These are phyloP conservation scores for Nicotiana undulata DNA, from an alignment of 257 asterid species.

Conservation along the genomic window DNA sequence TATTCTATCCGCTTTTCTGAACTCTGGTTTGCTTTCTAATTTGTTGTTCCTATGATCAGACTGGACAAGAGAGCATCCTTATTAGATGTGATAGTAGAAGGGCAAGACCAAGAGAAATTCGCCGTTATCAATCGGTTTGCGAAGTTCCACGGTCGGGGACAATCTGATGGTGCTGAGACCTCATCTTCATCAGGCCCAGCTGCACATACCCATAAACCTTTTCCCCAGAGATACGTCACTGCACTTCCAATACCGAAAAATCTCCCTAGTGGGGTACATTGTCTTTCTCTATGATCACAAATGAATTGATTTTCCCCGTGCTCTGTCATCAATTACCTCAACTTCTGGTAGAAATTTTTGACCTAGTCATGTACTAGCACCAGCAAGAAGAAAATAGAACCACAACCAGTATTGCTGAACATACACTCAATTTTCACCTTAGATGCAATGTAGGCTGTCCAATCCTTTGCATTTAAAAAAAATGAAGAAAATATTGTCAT, in stretches of 20 bases:
- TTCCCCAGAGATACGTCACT: conserved; percentile 65
- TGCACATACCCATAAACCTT: conserved; percentile 29
- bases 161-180: conserved; percentile 41
- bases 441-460: conserved; percentile 34
- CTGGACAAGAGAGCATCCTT: conserved; percentile 69
- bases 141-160: conserved; percentile 76
- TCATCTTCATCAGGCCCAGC: conserved; percentile 38
- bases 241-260: conserved; percentile 66
- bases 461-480: conserved; percentile 8
- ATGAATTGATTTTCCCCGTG: conserved; percentile 22
- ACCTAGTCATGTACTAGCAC: conserved; percentile 30
- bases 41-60: conserved; percentile 34
- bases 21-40: background rate
- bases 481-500: conserved; percentile 8
- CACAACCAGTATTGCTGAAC: conserved; percentile 27
- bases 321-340: conserved; percentile 17
- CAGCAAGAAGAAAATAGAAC: conserved; percentile 23
- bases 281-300: conserved; percentile 59
- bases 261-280: conserved; percentile 74
- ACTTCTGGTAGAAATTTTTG: conserved; percentile 1
- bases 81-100: conserved; percentile 61
- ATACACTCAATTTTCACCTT: conserved; percentile 29
- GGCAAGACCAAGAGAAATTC: conserved; percentile 80
- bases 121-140: conserved; percentile 75
- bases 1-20: background rate